phyloP scores from a whole-genome alignment of 208 protist species.

The Leishmania tarentolae region DNA sequence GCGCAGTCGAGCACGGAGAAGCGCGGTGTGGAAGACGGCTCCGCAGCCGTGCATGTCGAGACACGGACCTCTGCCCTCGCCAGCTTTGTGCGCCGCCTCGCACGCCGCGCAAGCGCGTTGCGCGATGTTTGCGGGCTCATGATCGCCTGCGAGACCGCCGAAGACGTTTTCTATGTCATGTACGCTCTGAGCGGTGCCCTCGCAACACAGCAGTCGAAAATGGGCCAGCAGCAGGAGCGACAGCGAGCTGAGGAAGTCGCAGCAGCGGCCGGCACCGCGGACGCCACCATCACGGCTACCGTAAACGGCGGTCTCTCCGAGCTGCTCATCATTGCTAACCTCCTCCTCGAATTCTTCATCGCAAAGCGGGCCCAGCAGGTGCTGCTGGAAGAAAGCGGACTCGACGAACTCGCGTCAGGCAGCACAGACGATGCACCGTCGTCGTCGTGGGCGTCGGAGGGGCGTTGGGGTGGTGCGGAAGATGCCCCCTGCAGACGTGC shows the following conservation, averaged over 20 bases:
- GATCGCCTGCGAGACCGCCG: conserved; percentile 42
- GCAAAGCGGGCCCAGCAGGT: conserved; percentile 40
- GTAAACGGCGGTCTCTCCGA: conserved; percentile 36
- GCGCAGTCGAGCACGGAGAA: background rate
- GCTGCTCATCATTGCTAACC: conserved; percentile 41
- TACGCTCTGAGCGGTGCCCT: conserved; percentile 35
- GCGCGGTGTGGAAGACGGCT: background rate
- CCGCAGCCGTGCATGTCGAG: background rate
- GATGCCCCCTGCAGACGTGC: background rate
- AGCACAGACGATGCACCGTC: background rate
- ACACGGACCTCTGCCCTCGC: background rate
- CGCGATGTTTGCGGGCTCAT: conserved; percentile 59
- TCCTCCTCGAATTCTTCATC: conserved; percentile 61
- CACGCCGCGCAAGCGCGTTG: conserved; percentile 40
- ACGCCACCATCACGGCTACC: background rate
- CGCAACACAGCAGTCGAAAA: conserved; percentile 23
- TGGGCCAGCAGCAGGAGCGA: conserved; percentile 14
- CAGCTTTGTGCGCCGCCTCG: conserved; percentile 22
- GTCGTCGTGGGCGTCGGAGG: background rate
- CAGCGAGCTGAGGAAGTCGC: background rate
- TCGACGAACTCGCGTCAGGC: background rate
- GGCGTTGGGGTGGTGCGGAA: background rate
- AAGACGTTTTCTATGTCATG: conserved; percentile 60
- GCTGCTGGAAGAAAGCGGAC: conserved; percentile 12
- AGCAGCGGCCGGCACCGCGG: background rate